Conservation (phyloP, 805 yeast species). For the Saturnispora gosingensis region DNA sequence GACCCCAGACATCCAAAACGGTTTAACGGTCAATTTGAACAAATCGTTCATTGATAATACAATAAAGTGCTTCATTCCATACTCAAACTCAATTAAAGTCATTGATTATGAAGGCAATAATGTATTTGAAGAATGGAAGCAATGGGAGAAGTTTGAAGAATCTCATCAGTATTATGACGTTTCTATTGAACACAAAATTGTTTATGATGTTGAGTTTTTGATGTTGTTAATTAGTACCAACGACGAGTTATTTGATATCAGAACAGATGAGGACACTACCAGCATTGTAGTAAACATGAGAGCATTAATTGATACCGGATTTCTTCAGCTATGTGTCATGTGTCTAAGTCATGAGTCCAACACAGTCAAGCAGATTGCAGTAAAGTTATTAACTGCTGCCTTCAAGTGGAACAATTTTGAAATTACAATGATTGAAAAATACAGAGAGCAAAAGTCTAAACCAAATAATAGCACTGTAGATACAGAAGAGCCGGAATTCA, state of each 20-base stretch:
- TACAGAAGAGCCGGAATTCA: not conserved
- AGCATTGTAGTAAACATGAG: constrained; percentile 39
- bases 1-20: constrained; percentile 29
- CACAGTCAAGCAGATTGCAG: constrained; percentile 29
- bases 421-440: constrained; percentile 12
- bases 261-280: constrained; percentile 10
- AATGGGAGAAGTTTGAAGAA: constrained; percentile 15
- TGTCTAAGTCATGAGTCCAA: constrained; percentile 33
- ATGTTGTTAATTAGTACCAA: constrained; percentile 53
- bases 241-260: constrained; percentile 44
- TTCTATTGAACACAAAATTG: constrained; percentile 14
- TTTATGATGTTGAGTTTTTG: constrained; percentile 67
- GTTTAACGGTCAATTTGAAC: constrained; percentile 42
- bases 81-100: not conserved
- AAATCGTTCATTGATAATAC: constrained; percentile 43
- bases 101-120: not conserved
- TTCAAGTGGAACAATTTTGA: constrained; percentile 26
- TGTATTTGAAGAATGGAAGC: constrained; percentile 18
- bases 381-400: constrained; percentile 33
- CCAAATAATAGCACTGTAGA: constrained; percentile 1
- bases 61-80: constrained; percentile 27
- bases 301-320: constrained; percentile 45
- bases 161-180: constrained; percentile 21
- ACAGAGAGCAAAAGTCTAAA: constrained; percentile 4
- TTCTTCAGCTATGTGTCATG: constrained; percentile 43